Base-by-base conservation (phyloP, 768 basidiomycete genomes). In the Hygrophorus pudorinus region DNA sequence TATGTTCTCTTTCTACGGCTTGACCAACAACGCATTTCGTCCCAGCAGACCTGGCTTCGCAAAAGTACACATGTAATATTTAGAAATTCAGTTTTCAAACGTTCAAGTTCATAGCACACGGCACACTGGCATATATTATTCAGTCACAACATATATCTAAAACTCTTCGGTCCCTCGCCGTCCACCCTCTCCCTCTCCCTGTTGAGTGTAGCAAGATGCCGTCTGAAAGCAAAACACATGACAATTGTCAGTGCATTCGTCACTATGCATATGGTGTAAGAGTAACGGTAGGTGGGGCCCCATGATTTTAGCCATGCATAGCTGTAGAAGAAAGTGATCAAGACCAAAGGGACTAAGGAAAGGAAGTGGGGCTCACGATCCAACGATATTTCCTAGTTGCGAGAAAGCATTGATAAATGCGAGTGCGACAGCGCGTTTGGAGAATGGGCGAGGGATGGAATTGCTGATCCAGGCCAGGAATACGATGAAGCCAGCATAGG, bases 351-450 rank as follows among this genome's bases (percentile, higher is more conserved):
- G 30, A 38, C 3, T 7, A 47, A 32, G 13, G 13, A 11, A 32
- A 24, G 38, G 32, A 20, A 13, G 37, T 38, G 17, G 10, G 44
- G 74, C 78, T 65, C 67, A 92, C 68, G 87, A 81, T 49, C 90
- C 90, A 34, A 79, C 65, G 33, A 94, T 71, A 63, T 93, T 93
- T 1, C 91, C 91, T 2, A 87, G 68, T 55, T 87, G 80, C 7
- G 82, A 81, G 55, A 88, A 77, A 33, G 81, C 76, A 59, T 92
- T 90, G 54, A 91, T 76, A 48, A 86, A 63, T 1, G 88, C 90
- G 38, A 94, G 68, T 10, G 82, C 82, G n/a, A 91, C 82, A 2
- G 90, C 85, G 4, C 90, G 79, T 62, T 92, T 93, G n/a, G 81
- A 78, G 4, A 87, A 72, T 18, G 90, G 80, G n/a, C 77, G 58